Evolutionary conservation across 2,329 filamentous ascomycete genomes (phyloP).

Genomic region (Ophiostoma pallidulum): DNA sequence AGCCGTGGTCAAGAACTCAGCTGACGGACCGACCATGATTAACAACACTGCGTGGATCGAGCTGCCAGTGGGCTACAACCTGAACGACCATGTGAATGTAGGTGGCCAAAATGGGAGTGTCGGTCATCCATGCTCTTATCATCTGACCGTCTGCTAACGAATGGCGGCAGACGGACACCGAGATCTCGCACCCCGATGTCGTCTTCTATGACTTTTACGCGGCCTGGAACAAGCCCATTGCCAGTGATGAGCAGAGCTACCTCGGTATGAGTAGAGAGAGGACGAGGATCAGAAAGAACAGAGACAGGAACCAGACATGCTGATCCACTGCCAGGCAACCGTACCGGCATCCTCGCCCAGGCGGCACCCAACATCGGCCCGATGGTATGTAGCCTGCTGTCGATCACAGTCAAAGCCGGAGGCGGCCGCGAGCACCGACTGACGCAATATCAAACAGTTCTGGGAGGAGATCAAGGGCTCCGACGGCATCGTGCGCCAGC

Average conservation of each 20-base stretch:
- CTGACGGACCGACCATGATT: slow-evolving; percentile 43
- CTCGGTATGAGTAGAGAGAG: too few relatives aligned
- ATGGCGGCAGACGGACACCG: slow-evolving; percentile 34
- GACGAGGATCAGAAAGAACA: too few relatives aligned
- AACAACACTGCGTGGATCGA: slow-evolving; percentile 43
- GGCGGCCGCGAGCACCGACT: too few relatives aligned
- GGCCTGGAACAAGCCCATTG: slow-evolving; percentile 43
- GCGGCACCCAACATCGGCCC: slow-evolving; percentile 59
- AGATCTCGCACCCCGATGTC: slow-evolving; percentile 35
- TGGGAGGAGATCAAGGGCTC: slow-evolving; percentile 47
- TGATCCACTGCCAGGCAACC: slow-evolving; percentile 27
- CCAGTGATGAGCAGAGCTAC: slow-evolving; percentile 34
- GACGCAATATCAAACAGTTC: slow-evolving; percentile 18
- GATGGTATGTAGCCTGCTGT: slow-evolving; percentile 26
- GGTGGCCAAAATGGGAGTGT: too few relatives aligned
- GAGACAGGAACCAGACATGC: too few relatives aligned
- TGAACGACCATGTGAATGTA: slow-evolving; percentile 40
- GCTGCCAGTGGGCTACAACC: slow-evolving; percentile 49
- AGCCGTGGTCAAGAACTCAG: slow-evolving; percentile 38
- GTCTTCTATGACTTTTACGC: slow-evolving; percentile 57
- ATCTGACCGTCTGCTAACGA: too few relatives aligned
- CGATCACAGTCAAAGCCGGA: too few relatives aligned
- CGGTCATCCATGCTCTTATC: too few relatives aligned
- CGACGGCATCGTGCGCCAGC: slow-evolving; percentile 52
- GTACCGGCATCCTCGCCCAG: slow-evolving; percentile 53